A percentile compares a stretch with the other conserved stretches of the same genome.
phyloP scores from a whole-genome alignment of 2,329 filamentous ascomycete species.

The Cladosporium austrohemisphaericum region DNA sequence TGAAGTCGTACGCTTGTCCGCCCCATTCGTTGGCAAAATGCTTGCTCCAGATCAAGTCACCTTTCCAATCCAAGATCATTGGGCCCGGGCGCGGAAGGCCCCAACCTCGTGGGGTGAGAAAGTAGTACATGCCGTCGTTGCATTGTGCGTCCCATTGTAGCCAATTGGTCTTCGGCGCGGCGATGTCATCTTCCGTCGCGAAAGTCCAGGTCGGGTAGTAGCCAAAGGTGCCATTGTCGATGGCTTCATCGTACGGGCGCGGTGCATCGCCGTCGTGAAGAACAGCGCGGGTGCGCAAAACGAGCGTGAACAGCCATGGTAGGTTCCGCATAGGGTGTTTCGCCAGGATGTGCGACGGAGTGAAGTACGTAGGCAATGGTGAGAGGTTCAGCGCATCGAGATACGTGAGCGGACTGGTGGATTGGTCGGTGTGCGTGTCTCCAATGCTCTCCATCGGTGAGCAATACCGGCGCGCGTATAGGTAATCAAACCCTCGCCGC shows the following conservation, averaged over 20 bases:
- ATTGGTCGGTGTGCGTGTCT: too few species aligned
- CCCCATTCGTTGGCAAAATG: slow-evolving; percentile 23
- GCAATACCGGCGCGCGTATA: too few species aligned
- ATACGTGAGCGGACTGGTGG: too few species aligned
- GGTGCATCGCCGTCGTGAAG: background rate
- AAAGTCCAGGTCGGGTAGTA: slow-evolving; percentile 28
- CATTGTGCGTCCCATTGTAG: slow-evolving; percentile 15
- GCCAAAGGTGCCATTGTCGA: slow-evolving; percentile 30
- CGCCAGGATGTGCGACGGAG: too few species aligned
- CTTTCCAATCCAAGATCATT: slow-evolving; percentile 26
- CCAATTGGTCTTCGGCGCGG: slow-evolving; percentile 22
- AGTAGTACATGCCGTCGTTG: slow-evolving; percentile 18
- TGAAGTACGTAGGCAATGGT: background rate
- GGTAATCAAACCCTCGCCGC: too few species aligned
- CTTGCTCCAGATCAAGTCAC: slow-evolving; percentile 25
- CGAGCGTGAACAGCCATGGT: background rate
- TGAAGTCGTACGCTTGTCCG: slow-evolving; percentile 29
- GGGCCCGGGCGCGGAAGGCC: slow-evolving; percentile 22
- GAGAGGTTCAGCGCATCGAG: too few species aligned
- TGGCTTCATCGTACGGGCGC: slow-evolving; percentile 17
- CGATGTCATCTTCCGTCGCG: slow-evolving; percentile 23
- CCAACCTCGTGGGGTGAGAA: slow-evolving; percentile 24
- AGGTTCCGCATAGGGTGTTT: background rate
- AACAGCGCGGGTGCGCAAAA: background rate
- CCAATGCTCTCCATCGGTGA: too few species aligned